Evolutionary conservation across 805 yeast genomes (phyloP).

Genomic region (Metschnikowia gruessii): DNA sequence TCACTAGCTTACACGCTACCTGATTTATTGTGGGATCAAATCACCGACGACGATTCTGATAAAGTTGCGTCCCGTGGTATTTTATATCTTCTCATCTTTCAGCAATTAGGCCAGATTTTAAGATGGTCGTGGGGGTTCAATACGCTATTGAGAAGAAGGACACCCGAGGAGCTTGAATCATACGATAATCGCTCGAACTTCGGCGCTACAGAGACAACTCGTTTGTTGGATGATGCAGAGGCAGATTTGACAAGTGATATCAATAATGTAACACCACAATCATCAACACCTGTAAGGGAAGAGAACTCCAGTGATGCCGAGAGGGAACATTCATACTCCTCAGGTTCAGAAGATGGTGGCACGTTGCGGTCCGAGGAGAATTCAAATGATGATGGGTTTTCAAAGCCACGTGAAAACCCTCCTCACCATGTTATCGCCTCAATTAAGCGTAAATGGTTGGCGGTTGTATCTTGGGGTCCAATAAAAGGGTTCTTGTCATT

Average conservation of each 20-base stretch:
- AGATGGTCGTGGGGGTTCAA: conserved; percentile 91
- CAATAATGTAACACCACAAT: neutral
- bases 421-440: neutral
- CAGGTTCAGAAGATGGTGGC: neutral
- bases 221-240: conserved; percentile 5
- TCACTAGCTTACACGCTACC: conserved; percentile 77
- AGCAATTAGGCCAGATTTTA: conserved; percentile 77
- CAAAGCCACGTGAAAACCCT: neutral
- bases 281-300: neutral
- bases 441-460: conserved; percentile 5
- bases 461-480: conserved; percentile 9
- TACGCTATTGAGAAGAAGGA: conserved; percentile 55
- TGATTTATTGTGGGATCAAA: conserved; percentile 70
- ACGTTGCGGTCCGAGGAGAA: neutral
- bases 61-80: conserved; percentile 78
- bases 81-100: conserved; percentile 68
- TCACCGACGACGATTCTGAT: conserved; percentile 62
- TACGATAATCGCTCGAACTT: neutral
- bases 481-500: conserved; percentile 32
- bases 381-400: neutral
- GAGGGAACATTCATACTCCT: neutral
- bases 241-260: neutral
- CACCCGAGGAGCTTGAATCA: conserved; percentile 31
- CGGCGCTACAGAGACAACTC: neutral
- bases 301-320: neutral